Evolutionary conservation across 139 green algal genomes (phyloP).

Genomic region (Haematococcus lacustris): DNA sequence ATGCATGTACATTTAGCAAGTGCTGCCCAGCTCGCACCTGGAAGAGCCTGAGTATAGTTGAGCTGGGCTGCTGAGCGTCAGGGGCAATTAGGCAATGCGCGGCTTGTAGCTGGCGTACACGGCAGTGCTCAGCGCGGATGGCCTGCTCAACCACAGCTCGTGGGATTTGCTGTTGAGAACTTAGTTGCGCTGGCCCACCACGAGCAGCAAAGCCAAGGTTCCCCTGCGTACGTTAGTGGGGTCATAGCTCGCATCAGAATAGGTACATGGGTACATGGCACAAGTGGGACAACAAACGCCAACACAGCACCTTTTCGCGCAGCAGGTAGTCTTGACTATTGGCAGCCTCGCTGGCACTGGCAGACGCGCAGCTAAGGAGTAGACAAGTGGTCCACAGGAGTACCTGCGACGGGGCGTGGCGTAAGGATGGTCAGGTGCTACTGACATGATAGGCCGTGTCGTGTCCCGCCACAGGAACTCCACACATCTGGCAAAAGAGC

Average conservation of each 20-base stretch:
- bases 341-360: not conserved
- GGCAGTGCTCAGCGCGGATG: not conserved
- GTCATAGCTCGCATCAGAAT: not conserved
- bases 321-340: not conserved
- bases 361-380: not conserved
- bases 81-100: not conserved
- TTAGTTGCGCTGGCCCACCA: too few relatives aligned
- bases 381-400: constrained; percentile 4
- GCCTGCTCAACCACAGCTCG: not conserved
- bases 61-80: not conserved
- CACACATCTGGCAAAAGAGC: not conserved
- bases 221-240: too few relatives aligned
- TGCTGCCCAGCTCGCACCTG: too few relatives aligned
- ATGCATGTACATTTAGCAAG: too few relatives aligned
- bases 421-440: not conserved
- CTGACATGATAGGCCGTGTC: not conserved
- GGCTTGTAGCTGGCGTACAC: not conserved
- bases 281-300: not conserved
- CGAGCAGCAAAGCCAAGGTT: constrained; percentile 3
- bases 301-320: constrained; percentile 3
- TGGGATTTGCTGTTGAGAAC: too few relatives aligned
- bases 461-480: not conserved
- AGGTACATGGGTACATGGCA: not conserved
- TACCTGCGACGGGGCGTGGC: not conserved
- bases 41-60: not conserved